Conservation (phyloP, 768 basidiomycete genomes). For the Collybia nuda region DNA sequence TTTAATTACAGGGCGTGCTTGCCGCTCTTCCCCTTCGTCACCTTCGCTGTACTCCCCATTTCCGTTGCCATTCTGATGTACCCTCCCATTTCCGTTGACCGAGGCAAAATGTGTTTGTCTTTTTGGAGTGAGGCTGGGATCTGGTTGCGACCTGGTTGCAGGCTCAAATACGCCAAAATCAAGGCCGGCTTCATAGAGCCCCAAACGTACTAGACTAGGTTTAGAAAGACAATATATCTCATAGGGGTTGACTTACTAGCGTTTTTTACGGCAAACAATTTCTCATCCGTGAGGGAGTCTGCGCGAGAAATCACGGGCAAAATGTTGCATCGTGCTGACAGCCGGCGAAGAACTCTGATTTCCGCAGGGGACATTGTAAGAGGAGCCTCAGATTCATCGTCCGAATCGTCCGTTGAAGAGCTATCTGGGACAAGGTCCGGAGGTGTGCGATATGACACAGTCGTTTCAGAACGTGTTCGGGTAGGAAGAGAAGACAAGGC, state of each 20-base stretch:
- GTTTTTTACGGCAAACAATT: conserved; percentile 65
- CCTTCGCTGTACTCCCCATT: conserved; percentile 26
- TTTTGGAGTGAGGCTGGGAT: conserved; percentile 27
- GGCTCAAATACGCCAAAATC: conserved; percentile 78
- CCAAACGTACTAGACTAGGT: conserved; percentile 49
- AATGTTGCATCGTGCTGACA: conserved; percentile 74
- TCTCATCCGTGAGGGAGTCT: conserved; percentile 83
- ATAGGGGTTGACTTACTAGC: conserved; percentile 39
- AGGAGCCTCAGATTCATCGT: conserved; percentile 46
- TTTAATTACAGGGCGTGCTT: conserved; percentile 76
- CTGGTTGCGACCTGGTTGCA: conserved; percentile 19
- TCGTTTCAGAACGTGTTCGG: conserved; percentile 66
- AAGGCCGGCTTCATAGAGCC: conserved; percentile 63
- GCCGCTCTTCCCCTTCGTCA: conserved; percentile 50
- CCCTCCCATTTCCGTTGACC: conserved; percentile 21
- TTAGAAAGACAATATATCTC: conserved; percentile 2
- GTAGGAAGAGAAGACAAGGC: conserved; percentile 46
- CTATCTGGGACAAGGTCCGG: conserved; percentile 58
- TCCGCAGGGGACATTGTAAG: conserved; percentile 76
- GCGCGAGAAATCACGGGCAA: conserved; percentile 80
- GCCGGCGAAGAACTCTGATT: conserved; percentile 74
- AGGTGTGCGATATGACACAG: conserved; percentile 51
- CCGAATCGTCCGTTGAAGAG: conserved; percentile 48
- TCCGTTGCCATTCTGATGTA: conserved; percentile 23
- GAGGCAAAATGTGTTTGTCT: conserved; percentile 33